Evolutionary conservation across 371 early-diverging fungal genomes (phyloP).

Genomic region (Mortierella sp.): DNA sequence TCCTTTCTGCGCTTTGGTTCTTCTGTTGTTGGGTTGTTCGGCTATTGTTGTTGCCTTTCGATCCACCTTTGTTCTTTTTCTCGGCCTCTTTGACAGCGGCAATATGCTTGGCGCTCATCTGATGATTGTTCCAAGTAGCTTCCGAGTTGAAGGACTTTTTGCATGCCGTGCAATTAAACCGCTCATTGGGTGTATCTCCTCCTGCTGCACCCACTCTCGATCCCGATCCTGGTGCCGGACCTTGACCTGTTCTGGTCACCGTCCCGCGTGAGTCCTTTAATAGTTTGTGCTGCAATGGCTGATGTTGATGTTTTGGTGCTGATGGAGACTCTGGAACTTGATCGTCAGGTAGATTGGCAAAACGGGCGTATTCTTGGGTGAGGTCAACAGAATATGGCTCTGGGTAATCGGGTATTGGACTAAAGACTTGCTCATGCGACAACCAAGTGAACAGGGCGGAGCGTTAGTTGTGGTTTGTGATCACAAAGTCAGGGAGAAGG

Average conservation of each 20-base stretch:
- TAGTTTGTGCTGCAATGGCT: constrained; percentile 10
- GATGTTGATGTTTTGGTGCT: constrained; percentile 2
- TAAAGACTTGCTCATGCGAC: constrained; percentile 20
- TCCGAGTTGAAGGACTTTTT: constrained; percentile 50
- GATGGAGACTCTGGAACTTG: not conserved
- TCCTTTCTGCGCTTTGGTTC: not conserved
- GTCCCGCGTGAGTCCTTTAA: not conserved
- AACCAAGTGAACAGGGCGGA: not conserved
- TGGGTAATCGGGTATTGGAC: constrained; percentile 23
- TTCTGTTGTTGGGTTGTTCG: not conserved
- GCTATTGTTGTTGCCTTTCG: constrained; percentile 10
- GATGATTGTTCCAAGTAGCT: constrained; percentile 52
- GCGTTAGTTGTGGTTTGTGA: no score
- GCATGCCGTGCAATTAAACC: constrained; percentile 40
- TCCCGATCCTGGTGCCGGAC: no score
- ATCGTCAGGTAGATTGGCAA: not conserved
- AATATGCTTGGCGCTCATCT: constrained; percentile 50
- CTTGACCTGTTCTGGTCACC: constrained; percentile 1
- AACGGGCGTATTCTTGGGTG: constrained; percentile 26
- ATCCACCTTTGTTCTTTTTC: constrained; percentile 32
- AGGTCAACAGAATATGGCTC: constrained; percentile 41
- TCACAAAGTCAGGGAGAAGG: no score
- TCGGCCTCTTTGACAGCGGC: constrained; percentile 42
- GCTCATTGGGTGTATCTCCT: constrained; percentile 9
- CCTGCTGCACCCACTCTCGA: no score